Evolutionary conservation across 345 rosid species (phyloP).

Genomic region (Lepidium sativum): DNA sequence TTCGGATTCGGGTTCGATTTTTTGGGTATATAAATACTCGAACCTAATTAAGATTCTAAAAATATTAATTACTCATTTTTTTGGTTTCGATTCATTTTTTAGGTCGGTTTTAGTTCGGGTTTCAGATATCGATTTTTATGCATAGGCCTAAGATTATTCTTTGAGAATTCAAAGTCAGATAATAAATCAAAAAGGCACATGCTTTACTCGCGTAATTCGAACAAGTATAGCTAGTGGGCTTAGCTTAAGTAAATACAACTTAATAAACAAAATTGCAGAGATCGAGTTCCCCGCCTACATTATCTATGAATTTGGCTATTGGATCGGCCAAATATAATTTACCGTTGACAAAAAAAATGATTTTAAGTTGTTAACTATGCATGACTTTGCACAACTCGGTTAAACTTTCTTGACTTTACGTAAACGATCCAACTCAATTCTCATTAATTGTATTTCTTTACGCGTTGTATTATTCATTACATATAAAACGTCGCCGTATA

Average conservation of each 20-base stretch:
- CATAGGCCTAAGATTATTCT: conserved; percentile 2
- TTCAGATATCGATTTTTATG: too few relatives aligned
- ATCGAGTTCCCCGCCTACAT: too few relatives aligned
- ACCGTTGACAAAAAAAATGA: too few relatives aligned
- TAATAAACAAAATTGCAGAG: neutral
- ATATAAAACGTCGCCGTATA: neutral
- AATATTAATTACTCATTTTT: too few relatives aligned
- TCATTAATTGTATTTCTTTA: conserved; percentile 14
- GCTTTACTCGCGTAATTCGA: conserved; percentile 17
- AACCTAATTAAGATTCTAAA: too few relatives aligned
- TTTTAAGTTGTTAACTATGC: neutral
- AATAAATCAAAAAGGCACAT: conserved; percentile 12
- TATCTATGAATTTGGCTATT: too few relatives aligned
- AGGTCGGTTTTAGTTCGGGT: too few relatives aligned
- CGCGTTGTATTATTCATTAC: conserved; percentile 8
- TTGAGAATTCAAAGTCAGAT: neutral
- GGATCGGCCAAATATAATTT: too few relatives aligned
- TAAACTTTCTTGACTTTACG: conserved; percentile 1
- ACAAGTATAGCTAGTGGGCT: conserved; percentile 21
- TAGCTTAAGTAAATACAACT: neutral
- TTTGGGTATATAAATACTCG: too few relatives aligned
- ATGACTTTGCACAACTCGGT: neutral
- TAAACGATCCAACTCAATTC: conserved; percentile 14
- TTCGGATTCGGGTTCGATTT: too few relatives aligned
- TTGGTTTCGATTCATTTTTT: too few relatives aligned